Percentiles rank a stretch among this genome's conserved stretches.
Evolutionary conservation across 441 rosid genomes (phyloP).

Genomic region (Hypseocharis bilobata): DNA sequence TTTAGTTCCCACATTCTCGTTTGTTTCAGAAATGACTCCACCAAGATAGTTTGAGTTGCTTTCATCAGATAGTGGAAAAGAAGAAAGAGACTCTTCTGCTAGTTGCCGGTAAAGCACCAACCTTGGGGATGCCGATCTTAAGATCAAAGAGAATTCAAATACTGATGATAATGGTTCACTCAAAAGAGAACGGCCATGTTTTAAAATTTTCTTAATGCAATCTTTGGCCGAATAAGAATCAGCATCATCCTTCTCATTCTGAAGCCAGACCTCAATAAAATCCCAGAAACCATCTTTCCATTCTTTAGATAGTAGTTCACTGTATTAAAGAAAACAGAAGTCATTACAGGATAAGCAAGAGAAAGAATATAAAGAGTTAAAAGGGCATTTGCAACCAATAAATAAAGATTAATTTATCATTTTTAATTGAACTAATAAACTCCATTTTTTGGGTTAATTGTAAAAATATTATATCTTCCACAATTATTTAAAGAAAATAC

Average conservation of each 20-base stretch:
- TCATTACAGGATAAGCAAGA: not conserved
- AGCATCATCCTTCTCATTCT: constrained; percentile 35
- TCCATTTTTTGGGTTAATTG: not conserved
- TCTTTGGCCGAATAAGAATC: constrained; percentile 63
- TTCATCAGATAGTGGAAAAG: constrained; percentile 71
- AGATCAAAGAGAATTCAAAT: constrained; percentile 69
- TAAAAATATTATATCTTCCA: too few relatives aligned
- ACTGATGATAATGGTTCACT: constrained; percentile 59
- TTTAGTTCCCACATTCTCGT: constrained; percentile 25
- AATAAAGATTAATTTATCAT: not conserved
- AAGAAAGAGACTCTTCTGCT: constrained; percentile 92
- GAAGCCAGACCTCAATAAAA: constrained; percentile 70
- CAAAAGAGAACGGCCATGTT: constrained; percentile 43
- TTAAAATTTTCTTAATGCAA: constrained; percentile 58
- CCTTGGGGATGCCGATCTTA: constrained; percentile 88
- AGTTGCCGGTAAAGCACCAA: constrained; percentile 82
- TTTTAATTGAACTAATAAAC: not conserved
- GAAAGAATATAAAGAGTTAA: not conserved
- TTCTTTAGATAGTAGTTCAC: constrained; percentile 81
- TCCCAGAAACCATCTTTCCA: constrained; percentile 79
- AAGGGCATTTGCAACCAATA: not conserved
- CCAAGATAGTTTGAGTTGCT: constrained; percentile 27
- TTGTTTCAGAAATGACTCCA: constrained; percentile 22
- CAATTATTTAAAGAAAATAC: too few relatives aligned
- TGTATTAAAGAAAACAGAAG: constrained; percentile 22